A percentile compares a stretch with the other conserved stretches of the same genome.
phyloP scores from a whole-genome alignment of 2,329 filamentous ascomycete species.

The Alternaria conjuncta region DNA sequence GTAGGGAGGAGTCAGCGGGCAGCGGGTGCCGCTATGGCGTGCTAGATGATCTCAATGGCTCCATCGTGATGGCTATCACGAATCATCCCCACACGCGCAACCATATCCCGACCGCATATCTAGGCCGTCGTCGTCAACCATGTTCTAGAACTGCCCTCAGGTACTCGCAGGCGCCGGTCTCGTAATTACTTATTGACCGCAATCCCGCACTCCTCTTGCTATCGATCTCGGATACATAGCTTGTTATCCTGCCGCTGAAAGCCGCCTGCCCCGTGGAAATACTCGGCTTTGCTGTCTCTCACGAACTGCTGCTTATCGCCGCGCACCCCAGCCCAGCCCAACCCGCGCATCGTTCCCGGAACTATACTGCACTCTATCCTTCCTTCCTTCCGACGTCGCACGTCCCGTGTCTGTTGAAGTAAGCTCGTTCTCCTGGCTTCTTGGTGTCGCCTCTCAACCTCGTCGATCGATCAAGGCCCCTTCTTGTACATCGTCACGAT shows the following conservation, averaged over 20 bases:
- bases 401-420: constrained; percentile 26
- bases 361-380: constrained; percentile 16
- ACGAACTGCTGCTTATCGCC: background rate
- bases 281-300: constrained; percentile 37
- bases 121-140: constrained; percentile 32
- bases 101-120: constrained; percentile 30
- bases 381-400: constrained; percentile 33
- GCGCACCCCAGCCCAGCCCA: constrained; percentile 8
- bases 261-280: constrained; percentile 39
- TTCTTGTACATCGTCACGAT: background rate
- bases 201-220: constrained; percentile 16
- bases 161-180: constrained; percentile 17
- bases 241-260: constrained; percentile 33
- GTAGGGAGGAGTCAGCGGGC: constrained; percentile 21
- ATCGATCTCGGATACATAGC: constrained; percentile 21
- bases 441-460: background rate
- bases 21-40: constrained; percentile 41
- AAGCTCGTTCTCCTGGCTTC: constrained; percentile 24
- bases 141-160: constrained; percentile 33
- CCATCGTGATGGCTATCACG: constrained; percentile 37
- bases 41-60: constrained; percentile 39
- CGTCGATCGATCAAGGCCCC: background rate
- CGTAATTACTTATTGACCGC: constrained; percentile 34
- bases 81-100: constrained; percentile 35
- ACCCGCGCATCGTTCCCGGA: constrained; percentile 18